Conservation (phyloP, 768 basidiomycete species). For the Lentinula boryana region DNA sequence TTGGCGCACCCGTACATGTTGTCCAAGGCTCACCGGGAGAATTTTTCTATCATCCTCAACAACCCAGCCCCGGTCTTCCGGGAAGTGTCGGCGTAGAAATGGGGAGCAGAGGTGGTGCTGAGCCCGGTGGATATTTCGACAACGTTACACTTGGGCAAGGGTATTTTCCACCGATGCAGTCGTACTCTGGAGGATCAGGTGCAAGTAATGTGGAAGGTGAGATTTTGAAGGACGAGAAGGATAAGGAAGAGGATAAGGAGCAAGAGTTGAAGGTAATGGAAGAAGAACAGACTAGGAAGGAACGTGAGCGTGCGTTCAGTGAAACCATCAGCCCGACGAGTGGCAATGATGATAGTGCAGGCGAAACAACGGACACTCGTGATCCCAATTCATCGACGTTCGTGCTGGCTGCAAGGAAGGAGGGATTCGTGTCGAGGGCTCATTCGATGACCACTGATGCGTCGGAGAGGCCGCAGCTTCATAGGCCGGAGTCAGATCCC, state of each 20-base stretch:
- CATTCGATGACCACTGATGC: conserved; percentile 13
- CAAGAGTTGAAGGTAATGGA: conserved; percentile 3
- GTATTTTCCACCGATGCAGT: conserved; percentile 27
- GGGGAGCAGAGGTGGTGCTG: conserved; percentile 10
- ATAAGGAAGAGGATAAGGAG: conserved; percentile 2
- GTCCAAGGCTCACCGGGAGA: conserved; percentile 8
- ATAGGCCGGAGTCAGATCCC: conserved; percentile 9
- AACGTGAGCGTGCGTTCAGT: not conserved
- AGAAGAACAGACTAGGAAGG: conserved; percentile 7
- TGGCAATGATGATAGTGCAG: not conserved
- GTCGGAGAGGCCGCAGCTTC: conserved; percentile 9
- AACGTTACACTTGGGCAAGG: conserved; percentile 15
- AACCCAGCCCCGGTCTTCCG: conserved; percentile 17
- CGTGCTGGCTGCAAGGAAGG: not conserved
- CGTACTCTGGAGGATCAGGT: conserved; percentile 2
- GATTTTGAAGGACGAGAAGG: conserved; percentile 24
- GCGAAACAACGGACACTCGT: not conserved
- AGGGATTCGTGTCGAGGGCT: conserved; percentile 10
- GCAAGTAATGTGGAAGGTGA: conserved; percentile 22
- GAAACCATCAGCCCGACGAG: not conserved
- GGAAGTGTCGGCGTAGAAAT: conserved; percentile 20
- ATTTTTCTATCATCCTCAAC: not conserved
- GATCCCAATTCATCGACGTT: not conserved
- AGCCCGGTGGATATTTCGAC: conserved; percentile 40
- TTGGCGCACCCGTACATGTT: conserved; percentile 50